These are phyloP conservation scores for Mycena maculata DNA, from an alignment of 768 basidiomycete genomes.

Conservation along the genomic window DNA sequence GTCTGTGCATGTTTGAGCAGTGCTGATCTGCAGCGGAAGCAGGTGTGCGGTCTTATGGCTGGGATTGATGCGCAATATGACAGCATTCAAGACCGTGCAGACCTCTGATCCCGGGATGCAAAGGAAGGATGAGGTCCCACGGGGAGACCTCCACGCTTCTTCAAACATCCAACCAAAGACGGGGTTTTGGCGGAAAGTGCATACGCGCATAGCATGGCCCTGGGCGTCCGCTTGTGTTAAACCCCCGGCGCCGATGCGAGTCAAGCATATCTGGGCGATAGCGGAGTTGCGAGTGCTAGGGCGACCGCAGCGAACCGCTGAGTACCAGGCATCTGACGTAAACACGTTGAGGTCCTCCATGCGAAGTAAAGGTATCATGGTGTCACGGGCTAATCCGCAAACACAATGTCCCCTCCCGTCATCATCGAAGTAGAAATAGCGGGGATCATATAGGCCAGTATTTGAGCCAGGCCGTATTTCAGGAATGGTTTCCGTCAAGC, in stretches of 20 bases:
- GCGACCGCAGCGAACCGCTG: constrained; percentile 18
- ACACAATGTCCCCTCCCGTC: constrained; percentile 18
- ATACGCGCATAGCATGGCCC: constrained; percentile 29
- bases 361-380: constrained; percentile 18
- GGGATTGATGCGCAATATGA: constrained; percentile 31
- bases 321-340: constrained; percentile 32
- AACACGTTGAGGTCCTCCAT: constrained; percentile 18
- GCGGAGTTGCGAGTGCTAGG: constrained; percentile 9
- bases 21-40: constrained; percentile 30
- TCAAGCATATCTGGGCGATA: constrained; percentile 29
- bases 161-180: constrained; percentile 32
- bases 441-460: constrained; percentile 25
- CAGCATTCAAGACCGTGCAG: constrained; percentile 20
- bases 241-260: constrained; percentile 25
- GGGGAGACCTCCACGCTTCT: constrained; percentile 26
- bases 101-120: constrained; percentile 29
- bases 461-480: constrained; percentile 29
- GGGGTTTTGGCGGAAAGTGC: constrained; percentile 29
- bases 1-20: constrained; percentile 9
- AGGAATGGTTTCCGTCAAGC: constrained; percentile 31
- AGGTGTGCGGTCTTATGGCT: constrained; percentile 28
- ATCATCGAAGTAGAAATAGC: constrained; percentile 30
- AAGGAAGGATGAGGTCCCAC: constrained; percentile 23
- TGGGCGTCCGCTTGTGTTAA: constrained; percentile 27
- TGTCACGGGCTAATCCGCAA: constrained; percentile 25